Conservation (phyloP, 768 basidiomycete species). For the Pleurotus tuoliensis region DNA sequence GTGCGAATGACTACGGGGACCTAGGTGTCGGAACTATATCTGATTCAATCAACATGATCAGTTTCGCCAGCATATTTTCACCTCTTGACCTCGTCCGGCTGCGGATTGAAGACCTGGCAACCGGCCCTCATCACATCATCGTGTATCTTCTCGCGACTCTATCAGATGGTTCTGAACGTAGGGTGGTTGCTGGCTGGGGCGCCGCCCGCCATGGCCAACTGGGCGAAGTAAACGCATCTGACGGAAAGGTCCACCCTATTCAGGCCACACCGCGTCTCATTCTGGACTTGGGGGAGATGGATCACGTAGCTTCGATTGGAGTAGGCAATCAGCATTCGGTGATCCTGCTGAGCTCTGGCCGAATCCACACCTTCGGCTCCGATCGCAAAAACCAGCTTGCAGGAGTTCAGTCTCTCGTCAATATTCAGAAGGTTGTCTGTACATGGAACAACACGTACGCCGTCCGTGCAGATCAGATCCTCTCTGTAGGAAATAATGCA, state of each 20-base stretch:
- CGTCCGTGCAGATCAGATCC: conserved; percentile 22
- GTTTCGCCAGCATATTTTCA: conserved; percentile 34
- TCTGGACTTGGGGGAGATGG: conserved; percentile 18
- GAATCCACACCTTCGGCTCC: conserved; percentile 56
- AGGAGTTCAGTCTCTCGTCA: conserved; percentile 21
- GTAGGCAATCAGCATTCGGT: conserved; percentile 43
- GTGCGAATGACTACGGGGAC: conserved; percentile 81
- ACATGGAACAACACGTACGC: conserved; percentile 83
- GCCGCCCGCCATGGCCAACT: conserved; percentile 83
- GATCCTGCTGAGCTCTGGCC: conserved; percentile 56
- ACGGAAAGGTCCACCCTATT: conserved; percentile 23
- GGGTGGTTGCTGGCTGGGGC: conserved; percentile 74
- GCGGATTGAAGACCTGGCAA: conserved; percentile 40
- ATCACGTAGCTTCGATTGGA: conserved; percentile 28
- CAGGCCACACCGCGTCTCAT: conserved; percentile 33
- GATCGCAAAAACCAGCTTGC: conserved; percentile 66
- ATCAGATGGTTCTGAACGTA: conserved; percentile 16
- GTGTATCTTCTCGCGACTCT: conserved; percentile 31
- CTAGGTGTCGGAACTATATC: conserved; percentile 49
- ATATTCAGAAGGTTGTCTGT: conserved; percentile 41
- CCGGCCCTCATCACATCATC: conserved; percentile 76
- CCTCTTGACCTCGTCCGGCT: conserved; percentile 17
- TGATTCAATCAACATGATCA: conserved; percentile 35
- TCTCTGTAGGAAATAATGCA: conserved; percentile 52
- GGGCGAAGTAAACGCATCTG: conserved; percentile 30